Evolutionary conservation across 129 eudicot genomes (phyloP).

Genomic region (Flaveria robusta): DNA sequence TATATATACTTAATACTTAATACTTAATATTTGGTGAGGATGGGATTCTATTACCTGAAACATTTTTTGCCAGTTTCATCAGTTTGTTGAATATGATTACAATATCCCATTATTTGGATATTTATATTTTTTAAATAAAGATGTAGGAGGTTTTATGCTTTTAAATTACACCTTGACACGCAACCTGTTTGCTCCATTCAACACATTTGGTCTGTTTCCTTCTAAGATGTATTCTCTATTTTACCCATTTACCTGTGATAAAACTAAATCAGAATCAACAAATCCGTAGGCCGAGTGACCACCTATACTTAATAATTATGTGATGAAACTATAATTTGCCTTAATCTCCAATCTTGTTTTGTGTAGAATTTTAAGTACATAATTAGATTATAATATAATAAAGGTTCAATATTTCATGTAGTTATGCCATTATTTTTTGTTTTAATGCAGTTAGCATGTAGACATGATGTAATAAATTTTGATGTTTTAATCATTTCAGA

Average conservation of each 20-base stretch:
- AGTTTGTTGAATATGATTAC: background rate
- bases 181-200: background rate
- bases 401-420: conserved; percentile 2
- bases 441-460: conserved; percentile 3
- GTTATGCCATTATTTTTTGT: conserved; percentile 7
- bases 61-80: background rate
- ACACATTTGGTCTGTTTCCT: background rate
- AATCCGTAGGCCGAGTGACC: background rate
- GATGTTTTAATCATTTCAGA: conserved; percentile 2
- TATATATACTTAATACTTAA: too few species aligned
- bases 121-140: background rate
- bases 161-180: background rate
- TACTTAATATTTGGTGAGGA: background rate
- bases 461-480: conserved; percentile 16
- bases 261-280: background rate
- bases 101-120: background rate
- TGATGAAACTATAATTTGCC: background rate
- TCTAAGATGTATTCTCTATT: background rate
- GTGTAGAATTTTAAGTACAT: conserved; percentile 14
- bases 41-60: background rate
- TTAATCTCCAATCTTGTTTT: conserved; percentile 6
- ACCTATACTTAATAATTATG: background rate
- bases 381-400: conserved; percentile 7
- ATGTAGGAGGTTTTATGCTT: conserved; percentile 10
- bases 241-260: background rate